phyloP scores from a whole-genome alignment of 352 stramenopile species.

The Blastocystis sp. region DNA sequence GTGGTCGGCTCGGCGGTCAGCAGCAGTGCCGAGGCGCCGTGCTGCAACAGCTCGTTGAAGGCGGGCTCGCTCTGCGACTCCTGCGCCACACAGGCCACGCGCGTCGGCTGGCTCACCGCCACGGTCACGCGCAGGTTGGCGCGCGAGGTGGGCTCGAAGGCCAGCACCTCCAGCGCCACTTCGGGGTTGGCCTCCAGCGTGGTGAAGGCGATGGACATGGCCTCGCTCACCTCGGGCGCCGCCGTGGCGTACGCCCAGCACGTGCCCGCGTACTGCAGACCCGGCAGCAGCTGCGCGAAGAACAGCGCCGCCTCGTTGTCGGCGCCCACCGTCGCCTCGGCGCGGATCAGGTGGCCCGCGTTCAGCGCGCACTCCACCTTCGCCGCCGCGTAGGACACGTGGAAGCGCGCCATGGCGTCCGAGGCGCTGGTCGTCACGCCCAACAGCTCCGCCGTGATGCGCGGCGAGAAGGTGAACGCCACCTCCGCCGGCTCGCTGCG shows the following conservation, averaged over 20 bases:
- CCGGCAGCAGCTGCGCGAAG: conserved; percentile 29
- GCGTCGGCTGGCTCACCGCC: background rate
- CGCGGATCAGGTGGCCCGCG: conserved; percentile 12
- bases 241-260: conserved; percentile 46
- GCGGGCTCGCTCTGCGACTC: background rate
- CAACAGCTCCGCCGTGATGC: background rate
- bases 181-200: background rate
- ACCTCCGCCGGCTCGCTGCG: conserved; percentile 15
- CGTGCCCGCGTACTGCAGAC: conserved; percentile 10
- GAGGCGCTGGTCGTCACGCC: conserved; percentile 1
- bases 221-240: background rate
- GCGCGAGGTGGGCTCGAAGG: background rate
- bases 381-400: conserved; percentile 1
- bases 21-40: background rate
- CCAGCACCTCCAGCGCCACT: background rate
- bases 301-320: background rate
- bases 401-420: conserved; percentile 10
- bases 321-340: background rate
- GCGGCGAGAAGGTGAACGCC: background rate
- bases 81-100: conserved; percentile 2
- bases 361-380: conserved; percentile 49
- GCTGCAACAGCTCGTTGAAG: conserved; percentile 1
- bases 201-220: conserved; percentile 13
- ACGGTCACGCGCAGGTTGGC: background rate
- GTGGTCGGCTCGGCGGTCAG: background rate